Evolutionary conservation across 768 basidiomycete species (phyloP).

Genomic region (Ramaria rubella): DNA sequence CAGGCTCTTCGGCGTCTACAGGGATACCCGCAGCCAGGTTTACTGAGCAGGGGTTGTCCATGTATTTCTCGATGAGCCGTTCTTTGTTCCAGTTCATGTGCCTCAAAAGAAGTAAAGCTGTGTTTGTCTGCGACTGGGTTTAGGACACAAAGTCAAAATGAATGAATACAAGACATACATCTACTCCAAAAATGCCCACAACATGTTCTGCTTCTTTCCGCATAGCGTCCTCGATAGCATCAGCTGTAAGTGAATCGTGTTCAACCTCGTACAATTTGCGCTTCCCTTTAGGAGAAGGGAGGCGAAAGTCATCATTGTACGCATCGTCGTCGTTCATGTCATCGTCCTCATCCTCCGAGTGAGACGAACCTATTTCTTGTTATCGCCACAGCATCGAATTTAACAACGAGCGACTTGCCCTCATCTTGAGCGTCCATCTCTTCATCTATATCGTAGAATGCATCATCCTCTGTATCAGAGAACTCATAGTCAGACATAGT

Average conservation of each 20-base stretch:
- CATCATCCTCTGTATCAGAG: slow-evolving; percentile 9
- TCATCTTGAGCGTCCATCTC: slow-evolving; percentile 15
- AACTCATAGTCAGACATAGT: slow-evolving; percentile 15
- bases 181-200: slow-evolving; percentile 78
- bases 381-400: not conserved
- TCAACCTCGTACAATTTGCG: slow-evolving; percentile 79
- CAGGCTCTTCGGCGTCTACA: slow-evolving; percentile 5
- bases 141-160: slow-evolving; percentile 5
- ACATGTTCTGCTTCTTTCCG: slow-evolving; percentile 77
- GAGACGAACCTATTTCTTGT: slow-evolving; percentile 21
- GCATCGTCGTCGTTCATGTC: slow-evolving; percentile 47
- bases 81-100: slow-evolving; percentile 94
- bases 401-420: not conserved
- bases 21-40: slow-evolving; percentile 68
- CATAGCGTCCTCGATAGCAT: slow-evolving; percentile 74
- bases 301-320: slow-evolving; percentile 57
- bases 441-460: slow-evolving; percentile 13
- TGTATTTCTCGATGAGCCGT: slow-evolving; percentile 90
- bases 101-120: slow-evolving; percentile 73
- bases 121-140: slow-evolving; percentile 42
- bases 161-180: slow-evolving; percentile 49
- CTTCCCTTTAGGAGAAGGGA: slow-evolving; percentile 42
- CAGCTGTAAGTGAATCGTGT: slow-evolving; percentile 67
- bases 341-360: slow-evolving; percentile 50
- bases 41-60: slow-evolving; percentile 79